Percentiles rank a stretch among this genome's conserved stretches.
phyloP scores from a whole-genome alignment of 1,139 yeast genomes.

The Taphrina pruni region DNA sequence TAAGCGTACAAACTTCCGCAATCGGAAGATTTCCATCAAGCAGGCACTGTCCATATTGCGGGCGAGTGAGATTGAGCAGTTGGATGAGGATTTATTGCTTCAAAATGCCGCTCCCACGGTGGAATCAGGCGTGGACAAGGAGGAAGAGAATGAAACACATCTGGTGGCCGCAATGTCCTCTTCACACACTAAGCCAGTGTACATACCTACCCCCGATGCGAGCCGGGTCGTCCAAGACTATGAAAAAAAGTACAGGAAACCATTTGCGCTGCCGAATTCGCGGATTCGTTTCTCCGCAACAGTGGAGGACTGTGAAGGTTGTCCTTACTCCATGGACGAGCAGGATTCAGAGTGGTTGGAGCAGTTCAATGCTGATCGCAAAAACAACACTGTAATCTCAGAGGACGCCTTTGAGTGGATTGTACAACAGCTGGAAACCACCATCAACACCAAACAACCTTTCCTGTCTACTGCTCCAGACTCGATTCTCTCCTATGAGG shows the following conservation, averaged over 20 bases:
- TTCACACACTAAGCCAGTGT: constrained; percentile 64
- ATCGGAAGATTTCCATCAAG: constrained; percentile 87
- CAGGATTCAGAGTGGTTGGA: constrained; percentile 72
- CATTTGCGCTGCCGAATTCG: constrained; percentile 72
- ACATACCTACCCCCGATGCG: constrained; percentile 97
- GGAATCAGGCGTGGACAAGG: constrained; percentile 98
- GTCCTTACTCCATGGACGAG: constrained; percentile 90
- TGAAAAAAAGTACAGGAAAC: constrained; percentile 68
- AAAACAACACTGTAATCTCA: constrained; percentile 55
- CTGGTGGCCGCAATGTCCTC: constrained; percentile 87
- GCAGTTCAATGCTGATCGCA: constrained; percentile 54
- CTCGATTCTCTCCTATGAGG: constrained; percentile 72
- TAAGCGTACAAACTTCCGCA: constrained; percentile 62
- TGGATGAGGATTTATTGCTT: constrained; percentile 70
- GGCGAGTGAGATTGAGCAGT: constrained; percentile 79
- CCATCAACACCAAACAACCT: constrained; percentile 82
- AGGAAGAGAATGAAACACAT: constrained; percentile 83
- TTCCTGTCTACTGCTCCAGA: constrained; percentile 74
- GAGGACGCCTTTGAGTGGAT: constrained; percentile 88
- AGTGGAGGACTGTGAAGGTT: constrained; percentile 90
- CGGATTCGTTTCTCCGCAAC: constrained; percentile 92
- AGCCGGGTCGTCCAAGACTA: constrained; percentile 60
- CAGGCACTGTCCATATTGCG: constrained; percentile 81
- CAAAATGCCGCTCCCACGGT: constrained; percentile 87
- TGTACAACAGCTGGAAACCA: constrained; percentile 73